Conservation (phyloP, 768 basidiomycete species). For the Termitomyces sp. region DNA sequence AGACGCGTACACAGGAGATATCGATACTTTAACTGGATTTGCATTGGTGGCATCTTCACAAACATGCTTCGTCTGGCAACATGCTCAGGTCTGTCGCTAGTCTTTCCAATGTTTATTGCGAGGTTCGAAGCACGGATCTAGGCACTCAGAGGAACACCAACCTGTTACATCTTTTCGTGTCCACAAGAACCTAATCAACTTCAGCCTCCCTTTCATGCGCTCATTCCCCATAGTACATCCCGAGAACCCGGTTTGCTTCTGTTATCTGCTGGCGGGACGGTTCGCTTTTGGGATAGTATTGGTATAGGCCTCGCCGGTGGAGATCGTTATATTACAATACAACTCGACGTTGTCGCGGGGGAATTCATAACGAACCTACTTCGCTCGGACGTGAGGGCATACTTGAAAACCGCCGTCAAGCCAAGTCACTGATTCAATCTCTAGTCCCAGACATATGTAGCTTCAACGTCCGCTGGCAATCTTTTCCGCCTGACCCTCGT, state of each 20-base stretch:
- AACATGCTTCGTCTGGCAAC: constrained; percentile 83
- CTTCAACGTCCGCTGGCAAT: constrained; percentile 61
- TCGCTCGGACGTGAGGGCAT: constrained; percentile 53
- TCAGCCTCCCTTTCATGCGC: constrained; percentile 47
- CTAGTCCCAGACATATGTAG: constrained; percentile 62
- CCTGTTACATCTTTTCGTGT: constrained; percentile 79
- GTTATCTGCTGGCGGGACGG: constrained; percentile 59
- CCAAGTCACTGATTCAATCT: constrained; percentile 5
- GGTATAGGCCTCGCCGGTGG: constrained; percentile 80
- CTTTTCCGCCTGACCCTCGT: constrained; percentile 61
- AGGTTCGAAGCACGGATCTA: constrained; percentile 15
- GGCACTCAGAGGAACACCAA: constrained; percentile 66
- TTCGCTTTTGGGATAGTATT: constrained; percentile 87
- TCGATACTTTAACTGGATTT: constrained; percentile 69
- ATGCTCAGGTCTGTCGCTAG: constrained; percentile 49
- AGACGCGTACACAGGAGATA: constrained; percentile 63
- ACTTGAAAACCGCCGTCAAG: constrained; percentile 1
- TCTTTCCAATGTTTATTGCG: not conserved
- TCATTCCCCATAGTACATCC: constrained; percentile 59
- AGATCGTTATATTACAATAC: constrained; percentile 49
- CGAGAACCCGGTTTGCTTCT: constrained; percentile 88
- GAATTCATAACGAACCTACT: constrained; percentile 66
- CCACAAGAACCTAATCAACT: constrained; percentile 39
- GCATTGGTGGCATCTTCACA: constrained; percentile 64
- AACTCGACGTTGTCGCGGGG: constrained; percentile 41